These are phyloP conservation scores for Wickerhamomyces chaumierensis DNA, from an alignment of 805 yeast species.

Conservation along the genomic window DNA sequence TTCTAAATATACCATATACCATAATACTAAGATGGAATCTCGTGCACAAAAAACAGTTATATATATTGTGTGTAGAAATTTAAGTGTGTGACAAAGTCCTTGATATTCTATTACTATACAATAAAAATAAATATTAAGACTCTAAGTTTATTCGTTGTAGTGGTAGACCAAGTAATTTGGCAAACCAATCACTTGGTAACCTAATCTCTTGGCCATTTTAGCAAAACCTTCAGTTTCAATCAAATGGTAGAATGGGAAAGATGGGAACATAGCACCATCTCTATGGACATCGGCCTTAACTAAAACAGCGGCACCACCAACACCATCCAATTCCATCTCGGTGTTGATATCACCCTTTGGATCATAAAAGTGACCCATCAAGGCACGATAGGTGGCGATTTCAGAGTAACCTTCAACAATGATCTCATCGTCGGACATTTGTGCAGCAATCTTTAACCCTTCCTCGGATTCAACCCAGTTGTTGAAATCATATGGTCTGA, in stretches of 20 bases:
- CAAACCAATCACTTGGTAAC: conserved; percentile 83
- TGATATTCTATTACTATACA: neutral
- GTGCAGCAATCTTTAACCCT: conserved; percentile 64
- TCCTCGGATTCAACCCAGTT: conserved; percentile 88
- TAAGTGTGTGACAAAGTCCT: too few species aligned
- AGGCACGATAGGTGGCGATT: conserved; percentile 84
- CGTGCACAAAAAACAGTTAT: too few species aligned
- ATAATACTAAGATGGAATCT: too few species aligned
- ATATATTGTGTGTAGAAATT: too few species aligned
- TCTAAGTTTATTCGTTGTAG: conserved; percentile 49
- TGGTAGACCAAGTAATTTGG: conserved; percentile 93
- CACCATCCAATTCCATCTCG: conserved; percentile 88
- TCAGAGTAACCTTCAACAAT: conserved; percentile 92
- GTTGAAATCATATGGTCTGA: conserved; percentile 90
- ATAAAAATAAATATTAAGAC: too few species aligned
- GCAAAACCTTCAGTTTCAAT: conserved; percentile 98
- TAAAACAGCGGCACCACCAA: conserved; percentile 93
- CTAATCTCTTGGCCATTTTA: conserved; percentile 92
- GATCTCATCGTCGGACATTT: conserved; percentile 78
- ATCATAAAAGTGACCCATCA: conserved; percentile 85
- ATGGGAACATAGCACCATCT: conserved; percentile 99
- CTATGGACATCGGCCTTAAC: conserved; percentile 97
- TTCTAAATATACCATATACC: too few species aligned
- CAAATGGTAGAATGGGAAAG: conserved; percentile 92
- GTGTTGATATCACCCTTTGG: conserved; percentile 46